Evolutionary conservation across 495 filamentous ascomycete species (phyloP), one percentile per base, ranked within the genome.

Genomic region (Tuber microsphaerosporum): DNA sequence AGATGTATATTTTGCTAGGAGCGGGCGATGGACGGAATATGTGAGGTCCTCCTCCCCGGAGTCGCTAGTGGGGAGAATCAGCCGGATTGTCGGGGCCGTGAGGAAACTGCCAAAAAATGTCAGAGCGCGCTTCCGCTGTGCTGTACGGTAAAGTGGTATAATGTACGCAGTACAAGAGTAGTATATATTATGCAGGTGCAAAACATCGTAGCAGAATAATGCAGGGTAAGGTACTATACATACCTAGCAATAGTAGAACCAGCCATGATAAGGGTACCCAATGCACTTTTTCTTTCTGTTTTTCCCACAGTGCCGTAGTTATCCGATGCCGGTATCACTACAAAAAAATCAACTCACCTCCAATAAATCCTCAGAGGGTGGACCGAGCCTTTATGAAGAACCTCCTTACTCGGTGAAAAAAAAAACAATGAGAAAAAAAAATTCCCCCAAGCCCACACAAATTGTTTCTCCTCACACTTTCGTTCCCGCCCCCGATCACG

Each of bases 11-110:
- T 68, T 73, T 3, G 77, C 70, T 16, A 81, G 79, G 26, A 81
- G 72, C 1, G 77, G 74, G 22, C 79, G 79, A 74, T 81, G 79
- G 26, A 81, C 73, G 20, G 75, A 70, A 69, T 81, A 81, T n/a
- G 74, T 72, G 26, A 76, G 74, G 69, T 79, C 79, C 22, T 81
- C 79, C n/a, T 39, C 75, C 43, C 46, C 45, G n/a, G 70, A 71
- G 20, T 51, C 42, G 17, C 44, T 17, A 14, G 73, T 65, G 12
- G 77, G 77, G 20, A 81, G 69, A 34, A 75, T 75, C 6, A 81
- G 65, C 22, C 77, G 77, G 68, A 81, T 73, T 34, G 79, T 81
- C 61, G 79, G 79, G 0, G 79, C 79, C 43, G 77, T 72, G 26
- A 81, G 77, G 31, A 81, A 81, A 34, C 77, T 81, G 14, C 73